Conservation (phyloP, 164 flowering plant genomes). For the Liriodendron chinense region DNA sequence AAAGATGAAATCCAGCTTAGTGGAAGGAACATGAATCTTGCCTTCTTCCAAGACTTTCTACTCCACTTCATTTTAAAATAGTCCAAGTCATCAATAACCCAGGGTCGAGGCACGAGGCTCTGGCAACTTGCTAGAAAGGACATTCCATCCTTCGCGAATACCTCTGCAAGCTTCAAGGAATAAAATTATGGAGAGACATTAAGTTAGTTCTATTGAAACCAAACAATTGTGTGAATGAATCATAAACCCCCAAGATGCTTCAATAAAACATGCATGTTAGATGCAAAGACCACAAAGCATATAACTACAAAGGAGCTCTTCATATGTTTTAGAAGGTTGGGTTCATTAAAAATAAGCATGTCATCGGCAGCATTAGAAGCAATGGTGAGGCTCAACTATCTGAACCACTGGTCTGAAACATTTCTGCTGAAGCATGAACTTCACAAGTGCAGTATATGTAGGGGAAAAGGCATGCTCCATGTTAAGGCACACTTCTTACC, state of each 20-base stretch:
- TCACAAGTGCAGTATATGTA: not conserved
- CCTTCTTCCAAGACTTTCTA: slow-evolving; percentile 91
- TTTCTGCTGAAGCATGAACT: not conserved
- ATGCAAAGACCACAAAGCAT: not conserved
- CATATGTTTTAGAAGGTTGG: not conserved
- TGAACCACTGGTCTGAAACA: not conserved
- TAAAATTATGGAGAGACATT: not conserved
- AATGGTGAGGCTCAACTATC: not conserved
- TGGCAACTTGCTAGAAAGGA: slow-evolving; percentile 94
- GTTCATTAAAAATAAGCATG: not conserved
- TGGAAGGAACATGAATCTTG: slow-evolving; percentile 10
- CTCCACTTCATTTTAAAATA: slow-evolving; percentile 68
- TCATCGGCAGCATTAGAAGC: not conserved
- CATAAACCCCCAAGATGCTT: not conserved
- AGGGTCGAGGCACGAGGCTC: slow-evolving; percentile 89
- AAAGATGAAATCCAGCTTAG: not conserved
- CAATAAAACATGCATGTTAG: not conserved
- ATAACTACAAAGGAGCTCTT: not conserved
- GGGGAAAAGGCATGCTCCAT: not conserved
- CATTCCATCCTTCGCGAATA: slow-evolving; percentile 96
- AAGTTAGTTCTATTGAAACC: not conserved
- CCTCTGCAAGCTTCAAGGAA: slow-evolving; percentile 92
- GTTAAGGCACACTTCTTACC: not conserved
- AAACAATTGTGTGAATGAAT: not conserved
- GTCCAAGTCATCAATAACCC: slow-evolving; percentile 98